Conservation (phyloP, 202 grass and related monocot genomes). For the Elaeis oleifera region DNA sequence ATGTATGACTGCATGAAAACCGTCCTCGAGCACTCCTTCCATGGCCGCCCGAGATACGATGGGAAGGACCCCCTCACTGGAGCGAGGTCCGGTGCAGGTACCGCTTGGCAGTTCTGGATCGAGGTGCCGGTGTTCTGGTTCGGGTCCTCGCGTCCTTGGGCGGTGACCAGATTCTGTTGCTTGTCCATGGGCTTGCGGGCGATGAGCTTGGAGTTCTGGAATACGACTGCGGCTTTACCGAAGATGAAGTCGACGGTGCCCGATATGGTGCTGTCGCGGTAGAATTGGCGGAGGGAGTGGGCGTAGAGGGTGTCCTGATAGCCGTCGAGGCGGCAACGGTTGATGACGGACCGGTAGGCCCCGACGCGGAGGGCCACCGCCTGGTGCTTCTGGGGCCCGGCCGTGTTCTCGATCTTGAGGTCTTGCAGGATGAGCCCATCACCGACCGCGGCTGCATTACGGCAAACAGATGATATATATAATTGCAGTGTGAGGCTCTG, state of each 20-base stretch:
- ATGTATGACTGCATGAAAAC: conserved; percentile 44
- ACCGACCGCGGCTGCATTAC: conserved; percentile 32
- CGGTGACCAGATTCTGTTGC: conserved; percentile 46
- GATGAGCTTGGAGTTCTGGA: conserved; percentile 34
- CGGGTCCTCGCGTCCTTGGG: conserved; percentile 45
- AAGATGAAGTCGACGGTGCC: conserved; percentile 61
- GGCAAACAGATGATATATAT: too few relatives aligned
- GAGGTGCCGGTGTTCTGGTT: conserved; percentile 53
- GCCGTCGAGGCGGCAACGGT: conserved; percentile 42
- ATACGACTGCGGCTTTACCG: conserved; percentile 37
- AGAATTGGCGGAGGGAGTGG: conserved; percentile 46
- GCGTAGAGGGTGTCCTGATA: conserved; percentile 51
- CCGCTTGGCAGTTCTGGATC: conserved; percentile 36
- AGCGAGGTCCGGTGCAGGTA: conserved; percentile 34
- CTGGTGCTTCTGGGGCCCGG: conserved; percentile 46
- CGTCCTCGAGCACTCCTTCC: conserved; percentile 58
- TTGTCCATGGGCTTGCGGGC: conserved; percentile 27
- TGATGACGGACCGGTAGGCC: conserved; percentile 32
- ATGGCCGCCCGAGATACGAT: conserved; percentile 49
- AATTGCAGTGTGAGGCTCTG: too few relatives aligned
- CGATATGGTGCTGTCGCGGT: conserved; percentile 38
- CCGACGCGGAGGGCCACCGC: conserved; percentile 51
- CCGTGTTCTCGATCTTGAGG: conserved; percentile 48
- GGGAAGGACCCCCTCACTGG: conserved; percentile 15
- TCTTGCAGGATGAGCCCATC: conserved; percentile 55